Base-by-base conservation (phyloP, 257 asterid genomes). In the Jasminum sambac region DNA sequence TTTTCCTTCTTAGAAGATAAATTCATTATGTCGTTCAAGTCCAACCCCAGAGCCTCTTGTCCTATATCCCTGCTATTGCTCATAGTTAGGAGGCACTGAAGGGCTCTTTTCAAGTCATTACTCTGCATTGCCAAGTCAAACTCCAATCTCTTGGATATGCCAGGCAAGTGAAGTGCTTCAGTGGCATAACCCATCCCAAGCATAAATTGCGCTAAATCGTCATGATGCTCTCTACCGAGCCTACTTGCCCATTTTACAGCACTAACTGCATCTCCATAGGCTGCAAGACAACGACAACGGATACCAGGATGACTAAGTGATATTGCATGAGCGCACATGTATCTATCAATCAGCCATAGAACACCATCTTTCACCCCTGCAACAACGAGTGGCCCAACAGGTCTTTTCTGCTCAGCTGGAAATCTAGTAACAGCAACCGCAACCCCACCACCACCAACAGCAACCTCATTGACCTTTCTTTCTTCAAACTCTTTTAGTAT, bases 171-270 rank as follows among this genome's bases (percentile, higher is more conserved):
- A 73, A 95, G 98, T 52, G 99, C 98, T 85, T 95, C 99, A 48
- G 92, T 95, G 69, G 99, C 99, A 83, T 95, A 95, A 74, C 99
- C 99, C 99, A 95, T 95, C 64, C 99, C 98, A n/a, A 95, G 91
- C 98, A 95, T 88, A 88, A 95, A 95, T 65, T 89, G 98, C 2
- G 99, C 99, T 73, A 95, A 78, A 84, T 95, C 99, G 75, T 95
- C 99, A 37, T 95, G 99, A 82, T 95, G 97, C 83, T 95, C 99
- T 72, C 99, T 83, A 72, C 95, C 99, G 67, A 95, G 90, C 85
- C 99, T 85, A 73, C 91, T 88, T 24, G 99, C 98, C 99, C 99
- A 95, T 86, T 95, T 95, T 66, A 95, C 98, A 10, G 99, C 98
- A 85, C 98, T 89, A 71, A 95, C 96, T 75, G 99, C 96, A 81